Conservation (phyloP, 139 green algal genomes). For the Chlorella sp. region DNA sequence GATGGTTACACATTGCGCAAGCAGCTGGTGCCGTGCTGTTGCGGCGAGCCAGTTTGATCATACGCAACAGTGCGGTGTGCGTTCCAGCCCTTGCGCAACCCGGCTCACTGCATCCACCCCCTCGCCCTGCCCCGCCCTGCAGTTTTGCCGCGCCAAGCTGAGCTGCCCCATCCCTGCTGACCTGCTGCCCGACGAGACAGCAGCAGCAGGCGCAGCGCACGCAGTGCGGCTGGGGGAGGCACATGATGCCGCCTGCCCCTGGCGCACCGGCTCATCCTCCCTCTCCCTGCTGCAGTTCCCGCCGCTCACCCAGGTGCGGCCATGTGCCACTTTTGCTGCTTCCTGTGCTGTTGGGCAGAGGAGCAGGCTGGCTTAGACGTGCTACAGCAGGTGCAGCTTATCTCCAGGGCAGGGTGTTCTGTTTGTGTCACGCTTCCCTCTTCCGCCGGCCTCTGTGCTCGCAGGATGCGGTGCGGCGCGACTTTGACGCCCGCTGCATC, state of each 20-base stretch:
- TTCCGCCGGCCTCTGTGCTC: not conserved
- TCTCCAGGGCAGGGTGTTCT: no score
- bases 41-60: no score
- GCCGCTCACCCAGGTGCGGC: constrained; percentile 32
- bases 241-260: constrained; percentile 67
- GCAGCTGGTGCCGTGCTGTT: no score
- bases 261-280: constrained; percentile 54
- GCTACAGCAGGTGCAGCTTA: no score
- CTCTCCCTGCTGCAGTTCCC: constrained; percentile 66
- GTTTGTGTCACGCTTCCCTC: not conserved
- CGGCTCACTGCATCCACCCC: not conserved
- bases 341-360: not conserved
- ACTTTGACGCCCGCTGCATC: constrained; percentile 34
- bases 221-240: constrained; percentile 41
- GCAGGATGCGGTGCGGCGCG: constrained; percentile 15
- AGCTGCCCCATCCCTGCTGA: constrained; percentile 59
- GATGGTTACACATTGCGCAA: not conserved
- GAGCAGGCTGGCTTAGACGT: no score
- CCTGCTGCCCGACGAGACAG: constrained; percentile 41
- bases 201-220: constrained; percentile 34
- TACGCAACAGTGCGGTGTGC: no score
- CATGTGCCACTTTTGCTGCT: not conserved
- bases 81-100: no score
- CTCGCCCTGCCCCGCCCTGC: not conserved
- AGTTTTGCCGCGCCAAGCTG: constrained; percentile 65